Base-by-base conservation (phyloP, 495 filamentous ascomycete genomes). In the Talaromyces wortmannii region DNA sequence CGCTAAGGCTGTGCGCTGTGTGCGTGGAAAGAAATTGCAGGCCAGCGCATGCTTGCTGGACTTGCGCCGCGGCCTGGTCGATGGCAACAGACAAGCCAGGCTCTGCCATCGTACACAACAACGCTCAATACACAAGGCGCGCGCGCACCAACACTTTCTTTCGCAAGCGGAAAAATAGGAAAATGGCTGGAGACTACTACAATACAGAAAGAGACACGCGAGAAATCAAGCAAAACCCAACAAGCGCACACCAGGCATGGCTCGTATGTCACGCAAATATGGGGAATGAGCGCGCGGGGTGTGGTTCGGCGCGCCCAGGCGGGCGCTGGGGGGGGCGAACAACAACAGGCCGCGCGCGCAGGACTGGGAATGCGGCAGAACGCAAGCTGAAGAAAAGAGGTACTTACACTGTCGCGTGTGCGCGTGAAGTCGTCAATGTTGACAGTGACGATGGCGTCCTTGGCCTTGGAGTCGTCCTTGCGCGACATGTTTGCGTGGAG, bases 361-460 rank as follows among this genome's bases (percentile, higher is more conserved):
- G 31, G 46, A 3, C 46, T 48, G 43, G 52, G 50, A 55, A 56
- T n/a, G 31, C 48, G 49, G 51, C 48, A 46, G 59, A 50, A 10
- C 48, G 50, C 16, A 55, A 54, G 15, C 18, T 56, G 50, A 43
- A 50, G 15, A 57, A 10, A 55, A 46, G 61, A 58, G 55, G 15
- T 50, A 71, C 84, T 78, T 79, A 89, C 85, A 55, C 72, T 74
- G 67, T 89, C 85, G 49, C 85, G 76, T 47, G 83, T 83, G 56
- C 77, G 73, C 17, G 81, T 76, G 61, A 86, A 85, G 58, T 84
- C 80, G 43, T 84, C 77, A 42, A 85, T 63, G 59, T 82, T 80
- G 61, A 87, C 68, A 44, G 68, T 62, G 16, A 76, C 64, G 40
- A 63, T 67, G 61, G 63, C 66, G 55, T 71, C 70, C 15, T 58